A percentile compares a stretch with the other conserved stretches of the same genome.
Conservation (phyloP, 129 eudicot genomes). For the Pseudognaphalium luteoalbum region DNA sequence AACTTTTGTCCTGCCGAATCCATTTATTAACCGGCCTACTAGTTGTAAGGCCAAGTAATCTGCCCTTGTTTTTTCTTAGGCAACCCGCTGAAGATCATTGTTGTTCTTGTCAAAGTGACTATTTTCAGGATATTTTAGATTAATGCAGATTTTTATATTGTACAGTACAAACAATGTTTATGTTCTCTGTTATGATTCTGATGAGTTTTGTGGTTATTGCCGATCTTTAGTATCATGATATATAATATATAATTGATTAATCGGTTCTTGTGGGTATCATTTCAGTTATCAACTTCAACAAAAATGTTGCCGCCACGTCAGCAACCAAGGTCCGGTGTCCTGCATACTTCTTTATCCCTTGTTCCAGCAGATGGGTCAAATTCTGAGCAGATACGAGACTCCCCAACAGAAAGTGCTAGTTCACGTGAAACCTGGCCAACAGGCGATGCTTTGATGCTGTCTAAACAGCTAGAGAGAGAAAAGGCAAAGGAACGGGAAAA, state of each 20-base stretch:
- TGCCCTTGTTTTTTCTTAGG: too few species aligned
- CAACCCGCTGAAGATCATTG: not conserved
- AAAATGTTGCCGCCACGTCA: conserved; percentile 75
- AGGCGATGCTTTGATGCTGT: conserved; percentile 51
- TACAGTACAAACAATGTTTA: not conserved
- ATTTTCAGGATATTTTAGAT: not conserved
- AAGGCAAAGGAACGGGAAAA: conserved; percentile 52
- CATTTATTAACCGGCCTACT: too few species aligned
- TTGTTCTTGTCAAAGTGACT: not conserved
- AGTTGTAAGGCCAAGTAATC: too few species aligned
- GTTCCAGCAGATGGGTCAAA: conserved; percentile 70
- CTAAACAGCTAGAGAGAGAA: conserved; percentile 61
- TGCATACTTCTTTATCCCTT: conserved; percentile 51
- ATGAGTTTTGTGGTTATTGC: not conserved
- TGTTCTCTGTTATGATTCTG: not conserved
- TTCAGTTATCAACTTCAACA: not conserved
- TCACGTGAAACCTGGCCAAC: conserved; percentile 97
- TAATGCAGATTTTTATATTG: not conserved
- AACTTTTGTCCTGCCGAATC: too few species aligned
- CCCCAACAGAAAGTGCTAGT: conserved; percentile 99
- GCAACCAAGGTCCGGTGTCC: conserved; percentile 54
- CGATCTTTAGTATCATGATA: not conserved
- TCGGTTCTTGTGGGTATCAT: not conserved
- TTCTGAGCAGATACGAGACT: conserved; percentile 71
- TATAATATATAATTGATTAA: too few species aligned